Evolutionary conservation across 345 rosid genomes (phyloP).

Genomic region (Gossypioides kirkii): DNA sequence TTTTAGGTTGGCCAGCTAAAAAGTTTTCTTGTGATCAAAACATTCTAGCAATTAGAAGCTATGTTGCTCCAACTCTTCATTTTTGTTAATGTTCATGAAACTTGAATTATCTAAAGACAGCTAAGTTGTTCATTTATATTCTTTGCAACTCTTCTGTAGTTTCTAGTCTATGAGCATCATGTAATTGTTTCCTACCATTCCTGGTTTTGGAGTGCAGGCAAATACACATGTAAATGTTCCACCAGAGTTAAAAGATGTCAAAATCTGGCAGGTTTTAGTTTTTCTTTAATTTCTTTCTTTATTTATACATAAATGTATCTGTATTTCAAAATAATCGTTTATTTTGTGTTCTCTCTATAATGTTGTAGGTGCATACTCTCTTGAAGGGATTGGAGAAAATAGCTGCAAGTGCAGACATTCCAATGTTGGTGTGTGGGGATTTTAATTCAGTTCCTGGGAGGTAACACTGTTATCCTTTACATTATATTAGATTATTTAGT

Average conservation of each 20-base stretch:
- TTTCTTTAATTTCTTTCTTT: constrained; percentile 7
- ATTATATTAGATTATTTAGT: constrained; percentile 9
- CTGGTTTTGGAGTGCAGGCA: constrained; percentile 50
- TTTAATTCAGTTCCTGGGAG: constrained; percentile 90
- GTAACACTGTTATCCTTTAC: constrained; percentile 34
- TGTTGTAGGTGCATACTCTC: constrained; percentile 79
- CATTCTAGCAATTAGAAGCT: background rate
- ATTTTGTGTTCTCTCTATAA: constrained; percentile 8
- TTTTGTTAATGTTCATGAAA: background rate
- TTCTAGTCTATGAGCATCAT: background rate
- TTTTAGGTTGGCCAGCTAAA: background rate
- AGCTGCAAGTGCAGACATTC: constrained; percentile 97
- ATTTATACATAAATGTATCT: background rate
- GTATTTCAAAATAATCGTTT: background rate
- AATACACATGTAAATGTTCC: constrained; percentile 83
- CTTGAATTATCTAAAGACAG: background rate
- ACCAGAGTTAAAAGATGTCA: constrained; percentile 88
- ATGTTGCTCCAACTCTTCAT: background rate
- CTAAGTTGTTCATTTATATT: background rate
- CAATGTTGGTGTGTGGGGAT: constrained; percentile 99
- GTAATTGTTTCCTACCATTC: constrained; percentile 11
- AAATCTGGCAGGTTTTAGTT: constrained; percentile 89
- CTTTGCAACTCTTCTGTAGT: background rate
- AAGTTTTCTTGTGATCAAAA: background rate
- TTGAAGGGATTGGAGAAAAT: constrained; percentile 95